A percentile compares a stretch with the other conserved stretches of the same genome.
Conservation (phyloP, 2,329 filamentous ascomycete genomes). For the Fusarium virguliforme region DNA sequence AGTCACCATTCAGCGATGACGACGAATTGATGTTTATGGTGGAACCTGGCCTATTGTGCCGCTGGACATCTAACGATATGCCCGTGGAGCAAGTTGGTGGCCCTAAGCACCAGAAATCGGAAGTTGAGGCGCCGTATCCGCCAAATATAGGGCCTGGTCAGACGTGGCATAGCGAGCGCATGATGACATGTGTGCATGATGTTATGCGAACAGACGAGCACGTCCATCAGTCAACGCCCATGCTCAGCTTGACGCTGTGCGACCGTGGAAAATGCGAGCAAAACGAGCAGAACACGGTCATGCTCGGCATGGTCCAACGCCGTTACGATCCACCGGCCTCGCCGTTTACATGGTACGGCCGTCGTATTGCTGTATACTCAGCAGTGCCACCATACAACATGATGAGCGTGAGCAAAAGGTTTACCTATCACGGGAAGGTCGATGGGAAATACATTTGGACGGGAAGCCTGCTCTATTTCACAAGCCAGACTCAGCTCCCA, state of each 20-base stretch:
- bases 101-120: conserved; percentile 20
- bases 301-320: conserved; percentile 44
- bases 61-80: conserved; percentile 23
- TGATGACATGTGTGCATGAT: conserved; percentile 40
- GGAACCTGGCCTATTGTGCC: conserved; percentile 38
- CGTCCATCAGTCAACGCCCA: conserved; percentile 46
- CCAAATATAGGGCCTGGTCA: neutral
- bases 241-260: conserved; percentile 45
- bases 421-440: conserved; percentile 44
- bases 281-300: conserved; percentile 36
- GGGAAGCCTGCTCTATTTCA: conserved; percentile 41
- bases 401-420: conserved; percentile 46
- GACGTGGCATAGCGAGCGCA: conserved; percentile 39
- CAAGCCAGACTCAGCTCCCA: conserved; percentile 30
- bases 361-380: conserved; percentile 41
- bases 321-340: conserved; percentile 33
- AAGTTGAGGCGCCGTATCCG: conserved; percentile 41
- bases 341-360: conserved; percentile 43
- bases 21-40: conserved; percentile 42
- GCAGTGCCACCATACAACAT: conserved; percentile 40
- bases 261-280: conserved; percentile 41
- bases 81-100: conserved; percentile 31
- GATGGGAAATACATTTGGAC: conserved; percentile 43
- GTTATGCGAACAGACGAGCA: conserved; percentile 34
- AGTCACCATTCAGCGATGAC: conserved; percentile 34